Evolutionary conservation across 208 protist species (phyloP).

Genomic region (Leishmania tarentolae): DNA sequence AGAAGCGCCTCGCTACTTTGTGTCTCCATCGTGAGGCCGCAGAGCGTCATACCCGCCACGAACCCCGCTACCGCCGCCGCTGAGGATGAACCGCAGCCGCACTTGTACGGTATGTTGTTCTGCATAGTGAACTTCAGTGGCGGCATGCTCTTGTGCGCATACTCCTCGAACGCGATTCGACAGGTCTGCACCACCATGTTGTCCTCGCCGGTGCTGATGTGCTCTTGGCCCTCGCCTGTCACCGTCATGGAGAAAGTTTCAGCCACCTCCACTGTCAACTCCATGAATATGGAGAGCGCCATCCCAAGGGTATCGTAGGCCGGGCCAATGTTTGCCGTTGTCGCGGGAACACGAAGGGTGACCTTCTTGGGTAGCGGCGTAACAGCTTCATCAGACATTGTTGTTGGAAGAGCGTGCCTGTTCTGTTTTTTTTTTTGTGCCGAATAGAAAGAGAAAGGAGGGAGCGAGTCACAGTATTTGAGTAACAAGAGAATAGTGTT

Average conservation of each 20-base stretch:
- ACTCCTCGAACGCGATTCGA: constrained; percentile 71
- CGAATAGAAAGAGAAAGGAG: background rate
- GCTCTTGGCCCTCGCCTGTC: constrained; percentile 78
- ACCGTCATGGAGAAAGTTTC: constrained; percentile 76
- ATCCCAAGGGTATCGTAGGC: constrained; percentile 93
- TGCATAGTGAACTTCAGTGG: constrained; percentile 80
- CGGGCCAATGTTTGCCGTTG: constrained; percentile 93
- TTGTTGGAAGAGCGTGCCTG: background rate
- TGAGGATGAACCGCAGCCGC: constrained; percentile 90
- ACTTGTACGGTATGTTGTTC: constrained; percentile 91
- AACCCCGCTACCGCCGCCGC: constrained; percentile 91
- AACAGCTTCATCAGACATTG: background rate
- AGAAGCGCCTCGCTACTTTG: constrained; percentile 74
- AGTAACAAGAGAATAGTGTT: background rate
- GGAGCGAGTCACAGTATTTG: background rate
- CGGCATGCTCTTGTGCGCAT: constrained; percentile 80
- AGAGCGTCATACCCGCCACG: constrained; percentile 88
- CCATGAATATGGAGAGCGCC: constrained; percentile 92
- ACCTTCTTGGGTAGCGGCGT: constrained; percentile 51
- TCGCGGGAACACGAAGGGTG: constrained; percentile 88
- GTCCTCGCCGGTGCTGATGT: constrained; percentile 62
- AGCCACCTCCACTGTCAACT: constrained; percentile 82
- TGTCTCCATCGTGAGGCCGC: constrained; percentile 80
- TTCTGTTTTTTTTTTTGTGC: background rate
- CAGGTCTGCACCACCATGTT: constrained; percentile 90